These are phyloP conservation scores for Paraurostyla sp. DNA, from an alignment of 73 alveolate species.

Conservation along the genomic window DNA sequence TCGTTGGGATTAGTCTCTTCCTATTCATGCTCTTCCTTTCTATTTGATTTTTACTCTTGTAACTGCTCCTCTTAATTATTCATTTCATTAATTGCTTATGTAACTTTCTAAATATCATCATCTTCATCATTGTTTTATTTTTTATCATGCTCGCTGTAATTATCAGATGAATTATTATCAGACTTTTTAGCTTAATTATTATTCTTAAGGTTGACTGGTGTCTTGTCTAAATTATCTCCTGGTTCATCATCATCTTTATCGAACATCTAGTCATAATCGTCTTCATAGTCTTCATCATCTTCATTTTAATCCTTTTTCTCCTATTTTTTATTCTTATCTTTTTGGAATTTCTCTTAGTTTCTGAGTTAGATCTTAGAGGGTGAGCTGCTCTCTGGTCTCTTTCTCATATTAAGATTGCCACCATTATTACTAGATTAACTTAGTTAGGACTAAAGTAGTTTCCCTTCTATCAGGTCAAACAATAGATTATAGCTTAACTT, in stretches of 20 bases:
- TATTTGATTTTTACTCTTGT: neutral
- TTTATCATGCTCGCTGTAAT: neutral
- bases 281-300: slow-evolving; percentile 44
- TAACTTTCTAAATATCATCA: neutral
- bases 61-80: neutral
- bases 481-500: slow-evolving; percentile 12
- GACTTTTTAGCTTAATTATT: too few relatives aligned
- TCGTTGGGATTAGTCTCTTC: neutral
- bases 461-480: slow-evolving; percentile 52
- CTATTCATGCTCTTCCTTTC: neutral
- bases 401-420: neutral
- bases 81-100: neutral
- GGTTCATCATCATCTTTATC: slow-evolving; percentile 55
- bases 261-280: slow-evolving; percentile 35
- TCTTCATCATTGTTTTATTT: neutral
- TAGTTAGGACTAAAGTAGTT: slow-evolving; percentile 4
- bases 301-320: slow-evolving; percentile 29
- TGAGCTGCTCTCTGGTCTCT: slow-evolving; percentile 56
- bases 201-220: neutral
- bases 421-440: neutral
- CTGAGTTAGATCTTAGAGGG: slow-evolving; percentile 54
- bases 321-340: neutral
- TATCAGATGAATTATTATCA: neutral
- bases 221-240: neutral
- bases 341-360: slow-evolving; percentile 9